Evolutionary conservation across 1,284 basidiomycete genomes (phyloP).

Genomic region (Moesziomyces sp.): DNA sequence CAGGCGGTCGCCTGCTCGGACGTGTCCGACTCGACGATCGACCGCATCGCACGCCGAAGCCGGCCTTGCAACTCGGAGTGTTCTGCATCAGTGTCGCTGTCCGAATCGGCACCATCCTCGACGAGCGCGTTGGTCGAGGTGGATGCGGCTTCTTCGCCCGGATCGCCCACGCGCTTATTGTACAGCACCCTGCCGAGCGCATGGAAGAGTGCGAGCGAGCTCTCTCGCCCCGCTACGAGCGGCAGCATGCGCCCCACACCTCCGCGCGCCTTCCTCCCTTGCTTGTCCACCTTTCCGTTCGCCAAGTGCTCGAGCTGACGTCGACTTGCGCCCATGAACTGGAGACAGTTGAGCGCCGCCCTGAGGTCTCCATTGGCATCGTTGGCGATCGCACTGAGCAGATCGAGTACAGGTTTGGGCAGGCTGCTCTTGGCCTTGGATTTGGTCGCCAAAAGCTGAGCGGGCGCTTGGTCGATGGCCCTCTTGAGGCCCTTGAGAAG

Average conservation of each 20-base stretch:
- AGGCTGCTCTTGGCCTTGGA: background rate
- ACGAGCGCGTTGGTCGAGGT: background rate
- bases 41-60: slow-evolving; percentile 14
- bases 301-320: slow-evolving; percentile 5
- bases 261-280: background rate
- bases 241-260: slow-evolving; percentile 19
- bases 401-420: slow-evolving; percentile 10
- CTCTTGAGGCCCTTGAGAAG: slow-evolving; percentile 80
- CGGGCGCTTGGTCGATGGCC: slow-evolving; percentile 8
- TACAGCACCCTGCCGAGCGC: slow-evolving; percentile 91
- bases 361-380: slow-evolving; percentile 89
- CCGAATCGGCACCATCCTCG: background rate
- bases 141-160: slow-evolving; percentile 25
- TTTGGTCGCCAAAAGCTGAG: background rate
- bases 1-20: background rate
- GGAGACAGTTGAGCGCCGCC: slow-evolving; percentile 89
- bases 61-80: slow-evolving; percentile 1
- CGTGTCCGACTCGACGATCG: slow-evolving; percentile 9
- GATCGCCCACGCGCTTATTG: slow-evolving; percentile 81
- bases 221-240: slow-evolving; percentile 73
- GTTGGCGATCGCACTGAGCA: slow-evolving; percentile 73
- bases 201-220: slow-evolving; percentile 88
- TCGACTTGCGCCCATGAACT: slow-evolving; percentile 74
- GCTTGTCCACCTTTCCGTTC: slow-evolving; percentile 1
- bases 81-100: slow-evolving; percentile 5